Evolutionary conservation across 768 basidiomycete genomes (phyloP).

Genomic region (Daedaleopsis sinensis): DNA sequence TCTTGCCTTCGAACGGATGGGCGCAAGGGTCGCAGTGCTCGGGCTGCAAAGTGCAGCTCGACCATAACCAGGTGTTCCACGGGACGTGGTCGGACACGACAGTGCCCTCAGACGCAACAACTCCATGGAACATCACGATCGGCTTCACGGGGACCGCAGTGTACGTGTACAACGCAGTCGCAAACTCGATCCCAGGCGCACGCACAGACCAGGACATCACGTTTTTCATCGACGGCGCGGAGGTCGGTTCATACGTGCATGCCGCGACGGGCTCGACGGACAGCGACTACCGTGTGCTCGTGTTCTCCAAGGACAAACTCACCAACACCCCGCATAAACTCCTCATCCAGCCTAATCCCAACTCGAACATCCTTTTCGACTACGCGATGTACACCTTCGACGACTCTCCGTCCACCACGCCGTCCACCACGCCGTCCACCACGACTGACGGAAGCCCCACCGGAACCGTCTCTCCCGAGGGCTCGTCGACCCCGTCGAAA

Average conservation of each 20-base stretch:
- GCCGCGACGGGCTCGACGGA: background rate
- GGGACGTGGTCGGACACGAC: constrained; percentile 1
- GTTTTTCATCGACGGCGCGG: constrained; percentile 8
- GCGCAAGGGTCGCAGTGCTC: constrained; percentile 1
- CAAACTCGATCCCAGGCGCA: background rate
- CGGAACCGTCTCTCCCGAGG: too few relatives aligned
- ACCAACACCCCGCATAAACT: background rate
- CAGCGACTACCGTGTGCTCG: background rate
- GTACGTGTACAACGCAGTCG: constrained; percentile 6
- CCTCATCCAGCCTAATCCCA: background rate
- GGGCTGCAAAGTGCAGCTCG: too few relatives aligned
- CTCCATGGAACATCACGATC: background rate
- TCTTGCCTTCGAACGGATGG: background rate
- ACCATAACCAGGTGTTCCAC: background rate
- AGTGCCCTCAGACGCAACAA: background rate
- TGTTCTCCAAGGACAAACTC: constrained; percentile 3
- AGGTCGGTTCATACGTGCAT: background rate
- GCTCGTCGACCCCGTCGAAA: too few relatives aligned
- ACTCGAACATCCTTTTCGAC: constrained; percentile 9
- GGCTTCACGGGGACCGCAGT: constrained; percentile 6
- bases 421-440: background rate
- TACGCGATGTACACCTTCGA: constrained; percentile 7
- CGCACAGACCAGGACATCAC: constrained; percentile 5
- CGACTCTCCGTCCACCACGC: background rate
- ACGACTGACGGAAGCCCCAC: too few relatives aligned